phyloP scores from a whole-genome alignment of 805 yeast genomes.

The Blastobotrys parvus region DNA sequence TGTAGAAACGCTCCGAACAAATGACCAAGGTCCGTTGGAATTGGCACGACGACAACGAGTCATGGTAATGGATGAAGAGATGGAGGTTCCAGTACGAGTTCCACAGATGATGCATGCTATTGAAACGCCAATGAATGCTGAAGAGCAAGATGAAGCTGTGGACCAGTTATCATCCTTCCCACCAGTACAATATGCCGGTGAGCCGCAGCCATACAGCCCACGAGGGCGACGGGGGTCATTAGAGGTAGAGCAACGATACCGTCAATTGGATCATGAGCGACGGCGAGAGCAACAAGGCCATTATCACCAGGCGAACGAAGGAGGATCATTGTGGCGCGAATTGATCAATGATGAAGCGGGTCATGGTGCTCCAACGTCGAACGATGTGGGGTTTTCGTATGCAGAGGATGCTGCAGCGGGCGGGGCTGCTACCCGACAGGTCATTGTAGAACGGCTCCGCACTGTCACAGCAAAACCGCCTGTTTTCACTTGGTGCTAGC shows the following conservation, averaged over 20 bases:
- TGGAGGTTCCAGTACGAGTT: slow-evolving; percentile 45
- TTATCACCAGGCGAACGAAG: background rate
- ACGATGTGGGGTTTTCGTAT: slow-evolving; percentile 19
- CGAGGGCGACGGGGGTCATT: slow-evolving; percentile 9
- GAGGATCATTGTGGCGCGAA: slow-evolving; percentile 9
- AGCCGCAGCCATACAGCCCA: background rate
- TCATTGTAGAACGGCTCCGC: slow-evolving; percentile 53
- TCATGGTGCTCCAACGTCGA: slow-evolving; percentile 7
- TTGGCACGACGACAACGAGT: slow-evolving; percentile 51
- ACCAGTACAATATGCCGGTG: too few species aligned
- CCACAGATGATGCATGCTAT: slow-evolving; percentile 39
- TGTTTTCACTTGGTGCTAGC: slow-evolving; percentile 58
- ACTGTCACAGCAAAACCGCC: slow-evolving; percentile 50
- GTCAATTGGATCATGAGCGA: background rate
- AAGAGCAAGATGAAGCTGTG: background rate
- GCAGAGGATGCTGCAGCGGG: slow-evolving; percentile 18
- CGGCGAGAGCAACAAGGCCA: background rate
- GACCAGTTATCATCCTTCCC: background rate
- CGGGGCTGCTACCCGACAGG: slow-evolving; percentile 33
- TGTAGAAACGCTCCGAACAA: slow-evolving; percentile 51
- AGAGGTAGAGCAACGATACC: slow-evolving; percentile 14
- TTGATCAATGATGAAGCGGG: slow-evolving; percentile 10
- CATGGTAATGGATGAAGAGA: slow-evolving; percentile 50
- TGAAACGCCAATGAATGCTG: slow-evolving; percentile 29
- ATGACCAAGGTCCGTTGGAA: slow-evolving; percentile 59